Evolutionary conservation across 2,329 filamentous ascomycete genomes (phyloP), one percentile per base, ranked within the genome.

Genomic region (Penicillium vulpinum): DNA sequence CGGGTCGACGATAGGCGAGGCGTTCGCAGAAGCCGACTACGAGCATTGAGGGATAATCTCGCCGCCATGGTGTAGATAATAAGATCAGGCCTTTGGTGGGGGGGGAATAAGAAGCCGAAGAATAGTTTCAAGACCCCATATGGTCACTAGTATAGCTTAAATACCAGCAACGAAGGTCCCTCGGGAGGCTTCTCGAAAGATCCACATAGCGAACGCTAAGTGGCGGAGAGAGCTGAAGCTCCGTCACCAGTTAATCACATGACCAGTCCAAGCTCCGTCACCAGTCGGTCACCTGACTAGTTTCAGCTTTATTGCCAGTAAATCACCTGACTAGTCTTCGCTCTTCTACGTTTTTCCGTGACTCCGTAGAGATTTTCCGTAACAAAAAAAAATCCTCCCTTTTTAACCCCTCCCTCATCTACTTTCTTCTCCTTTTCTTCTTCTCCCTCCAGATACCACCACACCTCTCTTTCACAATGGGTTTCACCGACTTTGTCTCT

Each of bases 401-500:
- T 61, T 66, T 67, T 63, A 66, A 69, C 70, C 67, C 67, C 64
- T 69, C 62, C 62, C 58, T 57, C 65, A 63, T 40, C 62, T 67
- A 66, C 67, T 54, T 62, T 62, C 62, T 61, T 61, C 56, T 58
- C 48, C 54, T 58, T 51, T 60, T 60, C 40, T 59, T 58, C 45
- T 62, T 52, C 58, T 51, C 54, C 48, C 58, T 62, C 55, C 62
- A 53, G 54, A 60, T 56, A 62, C 60, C 60, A 59, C 54, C 56
- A 59, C 64, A 60, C 59, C 57, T 57, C 58, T 59, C 56, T 51
- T 67, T 73, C 72, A 76, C 68, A 72, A 88, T 88, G 85, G 85
- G 85, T 78, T 88, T 88, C 82, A 82, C 82, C 71, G 85, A 88
- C 74, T 80, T 88, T 67, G 77, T 83, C 66, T 83, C 82, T 74